Conservation (phyloP, 495 filamentous ascomycete genomes). For the Aspergillus asperescens region DNA sequence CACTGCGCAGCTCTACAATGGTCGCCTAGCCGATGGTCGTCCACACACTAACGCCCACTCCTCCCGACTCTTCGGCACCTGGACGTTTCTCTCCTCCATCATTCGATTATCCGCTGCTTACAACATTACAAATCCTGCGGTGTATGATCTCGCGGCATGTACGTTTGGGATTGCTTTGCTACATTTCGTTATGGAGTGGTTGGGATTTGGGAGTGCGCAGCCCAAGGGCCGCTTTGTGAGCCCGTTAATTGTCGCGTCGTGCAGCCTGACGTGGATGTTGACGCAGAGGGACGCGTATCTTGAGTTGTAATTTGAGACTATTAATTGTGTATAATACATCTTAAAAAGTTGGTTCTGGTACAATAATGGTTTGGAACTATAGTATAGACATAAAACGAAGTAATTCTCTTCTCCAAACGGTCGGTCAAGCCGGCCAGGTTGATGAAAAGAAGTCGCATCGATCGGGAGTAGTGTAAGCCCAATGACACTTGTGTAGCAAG, state of each 20-base stretch:
- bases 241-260: conserved; percentile 66
- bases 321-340: too few relatives aligned
- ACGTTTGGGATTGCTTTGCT: conserved; percentile 72
- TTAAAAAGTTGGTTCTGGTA: too few relatives aligned
- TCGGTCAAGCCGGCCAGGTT: conserved; percentile 21
- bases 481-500: conserved; percentile 68
- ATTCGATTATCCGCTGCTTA: conserved; percentile 84
- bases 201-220: conserved; percentile 65
- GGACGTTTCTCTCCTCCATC: conserved; percentile 71
- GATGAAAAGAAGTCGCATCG: conserved; percentile 59
- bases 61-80: conserved; percentile 84
- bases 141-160: conserved; percentile 75
- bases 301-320: neutral
- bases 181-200: conserved; percentile 81
- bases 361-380: too few relatives aligned
- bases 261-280: conserved; percentile 76
- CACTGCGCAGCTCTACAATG: conserved; percentile 70
- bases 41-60: conserved; percentile 55
- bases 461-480: conserved; percentile 84
- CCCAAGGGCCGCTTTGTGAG: conserved; percentile 63
- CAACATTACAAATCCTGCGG: conserved; percentile 60
- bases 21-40: conserved; percentile 41
- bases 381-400: neutral
- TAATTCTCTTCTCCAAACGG: conserved; percentile 43
- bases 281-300: conserved; percentile 48